Base-by-base conservation (phyloP, 1,284 basidiomycete species). In the Trichosporon sp. region DNA sequence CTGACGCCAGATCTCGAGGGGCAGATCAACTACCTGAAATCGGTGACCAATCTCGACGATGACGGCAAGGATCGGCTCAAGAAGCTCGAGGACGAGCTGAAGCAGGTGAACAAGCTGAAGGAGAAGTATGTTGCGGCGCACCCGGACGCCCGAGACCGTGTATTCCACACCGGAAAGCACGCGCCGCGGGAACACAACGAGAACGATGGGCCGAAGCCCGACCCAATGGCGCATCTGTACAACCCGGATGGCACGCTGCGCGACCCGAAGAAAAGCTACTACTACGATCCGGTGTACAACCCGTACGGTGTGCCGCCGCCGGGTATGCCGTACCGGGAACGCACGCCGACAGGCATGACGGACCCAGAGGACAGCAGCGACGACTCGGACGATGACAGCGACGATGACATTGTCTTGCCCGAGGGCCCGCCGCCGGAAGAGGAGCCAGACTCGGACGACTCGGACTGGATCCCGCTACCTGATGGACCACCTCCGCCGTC, bases 271-370 rank as follows among this genome's bases (percentile, higher is more conserved):
- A 86, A 92, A 75, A 95, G 92, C 82, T 86, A 95, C 53, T 98
- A 98, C 81, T 98, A 94, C 82, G 92, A 98, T 76, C 87, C 92
- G 38, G 87, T 93, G 65, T 91, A 96, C 87, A 98, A 98, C 80
- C 93, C 94, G 7, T 95, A 87, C 79, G 95, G 95, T 29, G 92
- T 94, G n/a, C 89, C 95, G 23, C 95, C 95, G 23, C 95, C 95
- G 9, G 95, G 95, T 8, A 93, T 97, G 94, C 93, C 92, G 9
- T 98, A 98, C 81, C 84, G 88, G 64, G 93, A 98, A 79, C 56
- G 56, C 8, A 60, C 56, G 29, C 56, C 86, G 90, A 84, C 87
- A 92, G 93, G 75, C 83, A 90, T 86, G 18, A 47, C n/a, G 23
- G 25, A 25, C 8, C 47, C n/a, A 18, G 7, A 51, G 21, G 25